Conservation (phyloP, 371 early-diverging fungal genomes). For the Phascolomyces articulosus region DNA sequence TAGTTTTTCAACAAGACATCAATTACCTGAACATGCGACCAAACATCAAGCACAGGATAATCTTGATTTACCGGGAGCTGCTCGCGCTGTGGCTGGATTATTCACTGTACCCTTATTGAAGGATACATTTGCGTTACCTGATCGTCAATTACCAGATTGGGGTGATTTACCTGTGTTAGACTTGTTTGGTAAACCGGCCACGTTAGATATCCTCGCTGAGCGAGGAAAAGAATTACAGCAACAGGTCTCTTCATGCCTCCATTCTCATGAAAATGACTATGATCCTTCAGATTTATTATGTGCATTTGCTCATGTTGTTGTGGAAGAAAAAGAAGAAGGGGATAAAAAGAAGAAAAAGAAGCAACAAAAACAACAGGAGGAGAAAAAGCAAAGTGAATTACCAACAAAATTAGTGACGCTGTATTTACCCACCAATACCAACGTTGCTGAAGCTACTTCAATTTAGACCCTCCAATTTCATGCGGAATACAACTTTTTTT, state of each 20-base stretch:
- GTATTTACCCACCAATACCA: not conserved
- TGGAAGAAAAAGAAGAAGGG: not conserved
- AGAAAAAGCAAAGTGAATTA: not conserved
- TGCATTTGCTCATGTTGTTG: conserved; percentile 37
- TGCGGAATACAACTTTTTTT: not conserved
- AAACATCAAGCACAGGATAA: not conserved
- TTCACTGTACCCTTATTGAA: conserved; percentile 57
- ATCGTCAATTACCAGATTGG: conserved; percentile 25
- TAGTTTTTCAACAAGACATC: conserved; percentile 58
- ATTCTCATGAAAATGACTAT: conserved; percentile 14
- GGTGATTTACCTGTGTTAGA: conserved; percentile 50
- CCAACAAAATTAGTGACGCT: conserved; percentile 1
- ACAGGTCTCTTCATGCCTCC: conserved; percentile 53
- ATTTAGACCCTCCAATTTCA: too few species aligned
- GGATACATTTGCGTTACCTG: not conserved
- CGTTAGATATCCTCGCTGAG: conserved; percentile 34
- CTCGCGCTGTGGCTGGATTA: conserved; percentile 32
- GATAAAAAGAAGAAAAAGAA: not conserved
- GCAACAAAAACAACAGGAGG: not conserved
- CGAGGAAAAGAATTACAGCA: conserved; percentile 47
- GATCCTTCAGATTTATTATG: conserved; percentile 52
- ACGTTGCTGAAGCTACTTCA: not conserved
- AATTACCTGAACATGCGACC: conserved; percentile 37
- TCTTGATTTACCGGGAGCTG: conserved; percentile 20
- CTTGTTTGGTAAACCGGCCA: conserved; percentile 44